These are phyloP conservation scores for Venustampulla echinocandica DNA, from an alignment of 495 filamentous ascomycete genomes.

Conservation along the genomic window DNA sequence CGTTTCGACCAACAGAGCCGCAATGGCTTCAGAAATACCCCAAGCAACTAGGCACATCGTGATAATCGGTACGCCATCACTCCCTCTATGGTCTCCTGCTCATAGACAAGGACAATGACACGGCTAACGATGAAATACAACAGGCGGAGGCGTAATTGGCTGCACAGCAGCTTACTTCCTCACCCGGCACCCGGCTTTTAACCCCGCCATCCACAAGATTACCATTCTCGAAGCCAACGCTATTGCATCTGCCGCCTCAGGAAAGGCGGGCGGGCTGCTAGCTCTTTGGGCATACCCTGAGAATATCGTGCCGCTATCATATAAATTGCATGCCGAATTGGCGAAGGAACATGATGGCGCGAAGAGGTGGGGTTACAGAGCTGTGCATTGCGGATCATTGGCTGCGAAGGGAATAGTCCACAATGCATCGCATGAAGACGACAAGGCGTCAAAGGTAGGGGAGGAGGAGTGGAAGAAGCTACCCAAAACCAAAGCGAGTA, in stretches of 20 bases:
- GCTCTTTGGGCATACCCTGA: slow-evolving; percentile 89
- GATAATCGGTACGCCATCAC: slow-evolving; percentile 50
- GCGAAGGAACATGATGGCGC: slow-evolving; percentile 78
- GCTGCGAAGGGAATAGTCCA: slow-evolving; percentile 13
- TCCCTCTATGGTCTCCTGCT: background rate
- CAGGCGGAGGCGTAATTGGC: slow-evolving; percentile 93
- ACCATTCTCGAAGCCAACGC: slow-evolving; percentile 83
- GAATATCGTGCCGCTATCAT: slow-evolving; percentile 80
- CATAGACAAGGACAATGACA: background rate
- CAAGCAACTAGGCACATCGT: slow-evolving; percentile 49
- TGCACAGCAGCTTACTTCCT: slow-evolving; percentile 90
- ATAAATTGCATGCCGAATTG: slow-evolving; percentile 71
- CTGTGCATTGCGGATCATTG: slow-evolving; percentile 55
- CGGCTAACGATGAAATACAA: too few relatives aligned
- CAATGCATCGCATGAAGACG: background rate
- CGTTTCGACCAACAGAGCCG: background rate
- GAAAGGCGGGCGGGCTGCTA: slow-evolving; percentile 88
- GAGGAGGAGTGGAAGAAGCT: slow-evolving; percentile 44
- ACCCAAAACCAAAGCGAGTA: slow-evolving; percentile 73
- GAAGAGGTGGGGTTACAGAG: slow-evolving; percentile 81
- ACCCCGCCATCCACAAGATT: slow-evolving; percentile 65
- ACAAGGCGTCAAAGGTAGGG: slow-evolving; percentile 23
- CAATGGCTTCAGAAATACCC: slow-evolving; percentile 28
- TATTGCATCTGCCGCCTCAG: slow-evolving; percentile 86
- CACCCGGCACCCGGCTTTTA: slow-evolving; percentile 77